Evolutionary conservation across 1,139 yeast species (phyloP).

Genomic region (Sugiyamaella pinicola): DNA sequence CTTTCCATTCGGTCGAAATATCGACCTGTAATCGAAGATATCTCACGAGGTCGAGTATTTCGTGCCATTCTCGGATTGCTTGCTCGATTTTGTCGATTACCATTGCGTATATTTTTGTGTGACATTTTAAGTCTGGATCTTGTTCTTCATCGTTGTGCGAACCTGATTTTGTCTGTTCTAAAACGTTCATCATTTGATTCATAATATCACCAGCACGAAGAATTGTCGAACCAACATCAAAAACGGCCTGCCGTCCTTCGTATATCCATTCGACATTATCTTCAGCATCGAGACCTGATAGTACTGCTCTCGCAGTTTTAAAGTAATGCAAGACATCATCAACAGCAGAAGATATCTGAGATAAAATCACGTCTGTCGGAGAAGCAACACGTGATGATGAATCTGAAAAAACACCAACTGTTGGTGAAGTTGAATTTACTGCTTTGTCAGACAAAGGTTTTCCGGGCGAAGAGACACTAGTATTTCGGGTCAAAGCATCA

Average conservation of each 20-base stretch:
- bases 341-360: constrained; percentile 22
- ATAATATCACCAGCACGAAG: constrained; percentile 53
- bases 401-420: not conserved
- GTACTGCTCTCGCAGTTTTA: constrained; percentile 28
- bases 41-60: constrained; percentile 46
- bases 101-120: constrained; percentile 22
- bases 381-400: not conserved
- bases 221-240: constrained; percentile 48
- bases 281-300: constrained; percentile 31
- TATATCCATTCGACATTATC: constrained; percentile 50
- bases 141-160: constrained; percentile 28
- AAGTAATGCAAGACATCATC: constrained; percentile 32
- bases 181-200: constrained; percentile 46
- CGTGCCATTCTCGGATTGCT: constrained; percentile 43
- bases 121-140: not conserved
- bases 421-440: constrained; percentile 3
- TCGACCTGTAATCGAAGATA: constrained; percentile 52
- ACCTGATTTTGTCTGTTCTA: constrained; percentile 39
- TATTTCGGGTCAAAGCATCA: constrained; percentile 1
- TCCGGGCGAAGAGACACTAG: not conserved
- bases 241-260: constrained; percentile 52
- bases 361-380: not conserved
- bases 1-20: constrained; percentile 59
- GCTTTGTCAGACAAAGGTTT: constrained; percentile 15
- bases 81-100: constrained; percentile 32